phyloP scores from a whole-genome alignment of 495 filamentous ascomycete genomes.

The Lophiotrema nucula region DNA sequence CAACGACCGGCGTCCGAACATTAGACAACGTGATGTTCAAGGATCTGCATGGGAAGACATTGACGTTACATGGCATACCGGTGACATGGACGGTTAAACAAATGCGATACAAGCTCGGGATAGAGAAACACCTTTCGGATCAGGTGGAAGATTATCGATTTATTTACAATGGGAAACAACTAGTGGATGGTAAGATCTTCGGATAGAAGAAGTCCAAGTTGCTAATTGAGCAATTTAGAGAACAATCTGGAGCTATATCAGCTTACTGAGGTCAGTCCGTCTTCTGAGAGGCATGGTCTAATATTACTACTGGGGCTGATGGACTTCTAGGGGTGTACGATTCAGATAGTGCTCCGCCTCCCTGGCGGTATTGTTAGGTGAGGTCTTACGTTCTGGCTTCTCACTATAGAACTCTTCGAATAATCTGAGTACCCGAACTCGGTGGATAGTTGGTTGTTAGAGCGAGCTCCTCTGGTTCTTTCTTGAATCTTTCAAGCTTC shows the following conservation, averaged over 20 bases:
- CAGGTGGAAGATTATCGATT: background rate
- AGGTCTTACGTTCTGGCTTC: too few species aligned
- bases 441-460: too few species aligned
- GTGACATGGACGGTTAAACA: background rate
- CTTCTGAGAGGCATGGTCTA: too few species aligned
- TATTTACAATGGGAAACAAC: slow-evolving; percentile 4
- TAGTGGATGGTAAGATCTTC: background rate
- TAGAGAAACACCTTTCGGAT: slow-evolving; percentile 1
- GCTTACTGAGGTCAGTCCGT: background rate
- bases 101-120: background rate
- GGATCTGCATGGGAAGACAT: background rate
- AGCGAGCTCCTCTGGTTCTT: too few species aligned
- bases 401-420: too few species aligned
- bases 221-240: too few species aligned
- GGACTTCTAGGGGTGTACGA: background rate
- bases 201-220: too few species aligned
- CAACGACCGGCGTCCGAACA: background rate
- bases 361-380: background rate
- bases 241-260: background rate
- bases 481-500: too few species aligned
- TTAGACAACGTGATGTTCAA: slow-evolving; percentile 1
- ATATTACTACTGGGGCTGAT: too few species aligned
- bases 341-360: slow-evolving; percentile 1
- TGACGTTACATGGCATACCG: background rate
- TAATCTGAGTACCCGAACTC: too few species aligned